A percentile compares a stretch with the other conserved stretches of the same genome.
Evolutionary conservation across 129 eudicot species (phyloP).

Genomic region (Centrapalus pauciflorus): DNA sequence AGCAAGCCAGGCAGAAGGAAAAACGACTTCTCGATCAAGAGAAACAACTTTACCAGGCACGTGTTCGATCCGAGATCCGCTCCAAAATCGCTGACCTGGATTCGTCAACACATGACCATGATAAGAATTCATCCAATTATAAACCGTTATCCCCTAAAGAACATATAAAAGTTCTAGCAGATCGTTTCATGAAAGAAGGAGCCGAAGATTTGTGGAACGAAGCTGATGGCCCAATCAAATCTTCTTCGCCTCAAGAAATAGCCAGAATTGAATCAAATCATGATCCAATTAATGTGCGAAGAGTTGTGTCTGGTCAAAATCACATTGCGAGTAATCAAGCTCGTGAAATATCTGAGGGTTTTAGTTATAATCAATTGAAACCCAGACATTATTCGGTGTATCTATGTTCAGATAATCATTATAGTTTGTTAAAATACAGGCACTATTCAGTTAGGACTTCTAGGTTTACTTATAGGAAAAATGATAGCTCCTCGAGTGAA

Average conservation of each 20-base stretch:
- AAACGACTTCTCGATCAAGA: conserved; percentile 59
- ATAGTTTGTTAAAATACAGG: too few species aligned
- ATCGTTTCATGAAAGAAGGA: conserved; percentile 59
- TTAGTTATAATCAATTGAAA: neutral
- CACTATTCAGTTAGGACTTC: too few species aligned
- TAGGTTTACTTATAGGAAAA: conserved; percentile 16
- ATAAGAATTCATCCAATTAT: conserved; percentile 12
- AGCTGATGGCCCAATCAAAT: conserved; percentile 49
- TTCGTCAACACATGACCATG: neutral
- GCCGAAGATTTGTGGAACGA: conserved; percentile 77
- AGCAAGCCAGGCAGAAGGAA: conserved; percentile 60
- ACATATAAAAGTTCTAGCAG: conserved; percentile 57
- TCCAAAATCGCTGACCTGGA: conserved; percentile 22
- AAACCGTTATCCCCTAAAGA: conserved; percentile 40
- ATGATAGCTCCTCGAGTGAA: conserved; percentile 32
- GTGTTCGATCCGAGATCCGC: conserved; percentile 56
- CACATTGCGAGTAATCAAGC: too few species aligned
- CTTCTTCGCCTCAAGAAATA: conserved; percentile 4
- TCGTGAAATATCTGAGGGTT: too few species aligned
- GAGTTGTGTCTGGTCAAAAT: too few species aligned
- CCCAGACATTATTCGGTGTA: neutral
- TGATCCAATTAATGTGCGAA: too few species aligned
- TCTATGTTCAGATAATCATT: neutral
- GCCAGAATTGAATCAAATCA: neutral
- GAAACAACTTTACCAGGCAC: conserved; percentile 61